These are phyloP conservation scores for Jamesozyma rosinii DNA, from an alignment of 805 yeast species.

Conservation along the genomic window DNA sequence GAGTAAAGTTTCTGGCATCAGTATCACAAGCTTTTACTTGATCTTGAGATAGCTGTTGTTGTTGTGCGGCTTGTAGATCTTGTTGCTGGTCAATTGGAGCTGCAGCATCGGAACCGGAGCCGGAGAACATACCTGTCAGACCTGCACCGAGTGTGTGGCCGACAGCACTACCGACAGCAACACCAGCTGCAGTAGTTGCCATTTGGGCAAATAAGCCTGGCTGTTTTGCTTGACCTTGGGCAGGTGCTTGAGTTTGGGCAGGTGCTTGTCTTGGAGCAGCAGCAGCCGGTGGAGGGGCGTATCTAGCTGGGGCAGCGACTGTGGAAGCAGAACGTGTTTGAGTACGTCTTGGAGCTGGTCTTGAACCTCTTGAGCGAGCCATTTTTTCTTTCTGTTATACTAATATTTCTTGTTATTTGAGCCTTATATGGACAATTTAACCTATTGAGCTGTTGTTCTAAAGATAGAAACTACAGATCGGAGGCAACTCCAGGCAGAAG, in stretches of 20 bases:
- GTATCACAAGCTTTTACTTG: slow-evolving; percentile 65
- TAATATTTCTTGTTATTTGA: background rate
- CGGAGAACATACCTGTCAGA: slow-evolving; percentile 68
- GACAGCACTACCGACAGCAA: slow-evolving; percentile 94
- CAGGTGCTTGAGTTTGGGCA: slow-evolving; percentile 11
- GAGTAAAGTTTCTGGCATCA: slow-evolving; percentile 91
- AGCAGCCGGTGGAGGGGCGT: slow-evolving; percentile 51
- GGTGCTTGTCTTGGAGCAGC: slow-evolving; percentile 15
- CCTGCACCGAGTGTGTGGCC: slow-evolving; percentile 98
- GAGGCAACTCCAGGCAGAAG: too few species aligned
- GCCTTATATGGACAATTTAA: background rate
- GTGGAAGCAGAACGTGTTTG: slow-evolving; percentile 70
- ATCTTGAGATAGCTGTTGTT: slow-evolving; percentile 26
- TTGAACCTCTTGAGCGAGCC: slow-evolving; percentile 38
- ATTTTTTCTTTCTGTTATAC: slow-evolving; percentile 17
- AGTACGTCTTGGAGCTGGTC: slow-evolving; percentile 39
- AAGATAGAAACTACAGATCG: too few species aligned
- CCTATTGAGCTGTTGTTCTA: too few species aligned
- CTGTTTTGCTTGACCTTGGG: slow-evolving; percentile 45
- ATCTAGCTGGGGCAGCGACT: slow-evolving; percentile 54
- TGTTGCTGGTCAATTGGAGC: slow-evolving; percentile 41
- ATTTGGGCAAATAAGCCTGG: slow-evolving; percentile 94
- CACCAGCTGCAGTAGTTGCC: slow-evolving; percentile 99
- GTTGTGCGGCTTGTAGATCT: slow-evolving; percentile 27
- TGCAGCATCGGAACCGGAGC: slow-evolving; percentile 48